Percentiles rank a stretch among this genome's conserved stretches.
Evolutionary conservation across 139 green algal species (phyloP).

Genomic region (Chlorella sp.): DNA sequence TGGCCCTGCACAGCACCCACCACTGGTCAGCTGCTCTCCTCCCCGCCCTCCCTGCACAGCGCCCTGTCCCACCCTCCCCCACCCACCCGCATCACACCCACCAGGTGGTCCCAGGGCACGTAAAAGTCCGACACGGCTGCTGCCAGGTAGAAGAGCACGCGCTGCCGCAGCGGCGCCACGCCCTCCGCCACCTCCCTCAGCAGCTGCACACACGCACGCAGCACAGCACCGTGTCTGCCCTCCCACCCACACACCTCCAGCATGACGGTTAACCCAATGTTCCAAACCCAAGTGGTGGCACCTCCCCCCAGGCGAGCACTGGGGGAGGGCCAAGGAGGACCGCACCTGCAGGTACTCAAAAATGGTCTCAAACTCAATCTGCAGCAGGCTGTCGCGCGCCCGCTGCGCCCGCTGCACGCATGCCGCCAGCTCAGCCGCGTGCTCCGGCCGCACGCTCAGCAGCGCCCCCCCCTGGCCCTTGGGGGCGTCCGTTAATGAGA

Average conservation of each 20-base stretch:
- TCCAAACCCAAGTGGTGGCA: no score
- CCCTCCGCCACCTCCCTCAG: constrained; percentile 48
- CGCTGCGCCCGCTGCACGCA: constrained; percentile 12
- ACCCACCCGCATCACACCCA: constrained; percentile 22
- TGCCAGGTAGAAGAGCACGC: constrained; percentile 89
- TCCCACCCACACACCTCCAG: no score
- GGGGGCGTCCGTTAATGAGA: no score
- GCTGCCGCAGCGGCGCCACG: constrained; percentile 36
- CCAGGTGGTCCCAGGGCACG: constrained; percentile 84
- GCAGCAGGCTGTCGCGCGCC: constrained; percentile 44
- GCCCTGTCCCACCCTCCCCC: no score
- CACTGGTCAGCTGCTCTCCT: neutral
- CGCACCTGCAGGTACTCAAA: constrained; percentile 91
- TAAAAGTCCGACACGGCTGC: constrained; percentile 98
- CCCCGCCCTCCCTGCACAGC: no score
- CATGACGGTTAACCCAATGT: no score
- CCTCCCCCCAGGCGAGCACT: no score
- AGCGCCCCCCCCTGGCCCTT: no score
- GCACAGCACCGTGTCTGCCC: no score
- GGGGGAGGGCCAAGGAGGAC: no score
- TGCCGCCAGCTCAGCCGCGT: neutral
- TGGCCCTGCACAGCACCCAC: neutral
- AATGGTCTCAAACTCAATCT: constrained; percentile 81
- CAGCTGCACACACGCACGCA: no score
- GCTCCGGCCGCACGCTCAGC: constrained; percentile 11